These are phyloP conservation scores for Chlorella variabilis DNA, from an alignment of 163 green algal genomes.

Conservation along the genomic window DNA sequence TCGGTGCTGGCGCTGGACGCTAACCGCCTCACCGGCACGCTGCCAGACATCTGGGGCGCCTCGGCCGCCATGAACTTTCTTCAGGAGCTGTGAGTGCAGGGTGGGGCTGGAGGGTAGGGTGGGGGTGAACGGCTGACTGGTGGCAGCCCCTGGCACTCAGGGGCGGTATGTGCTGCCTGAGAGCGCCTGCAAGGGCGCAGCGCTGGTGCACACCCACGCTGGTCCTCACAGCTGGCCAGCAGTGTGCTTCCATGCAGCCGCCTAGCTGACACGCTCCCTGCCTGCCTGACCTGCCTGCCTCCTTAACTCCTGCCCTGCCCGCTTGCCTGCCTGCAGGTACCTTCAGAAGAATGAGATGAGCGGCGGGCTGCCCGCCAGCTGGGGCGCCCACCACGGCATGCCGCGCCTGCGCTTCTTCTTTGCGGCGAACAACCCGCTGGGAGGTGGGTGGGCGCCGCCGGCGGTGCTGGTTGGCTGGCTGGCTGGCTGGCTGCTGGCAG, in stretches of 20 bases:
- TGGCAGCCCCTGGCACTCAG: too few relatives aligned
- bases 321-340: conserved; percentile 36
- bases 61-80: conserved; percentile 18
- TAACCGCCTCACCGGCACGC: conserved; percentile 21
- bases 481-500: neutral
- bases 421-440: conserved; percentile 13
- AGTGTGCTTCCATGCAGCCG: too few relatives aligned
- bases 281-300: neutral
- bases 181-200: too few relatives aligned
- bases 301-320: neutral
- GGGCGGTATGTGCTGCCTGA: too few relatives aligned
- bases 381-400: conserved; percentile 8
- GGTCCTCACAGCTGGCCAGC: too few relatives aligned
- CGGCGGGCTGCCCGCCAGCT: conserved; percentile 23
- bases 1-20: neutral
- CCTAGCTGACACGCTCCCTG: too few relatives aligned
- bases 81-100: conserved; percentile 28
- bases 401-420: conserved; percentile 11
- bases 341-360: conserved; percentile 30
- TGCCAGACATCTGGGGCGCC: conserved; percentile 13
- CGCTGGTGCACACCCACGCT: too few relatives aligned
- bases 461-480: neutral
- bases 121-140: too few relatives aligned
- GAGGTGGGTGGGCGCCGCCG: neutral
- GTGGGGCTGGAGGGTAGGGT: too few relatives aligned